phyloP scores from a whole-genome alignment of 2,329 filamentous ascomycete species.

The Epicoccum nigrum region DNA sequence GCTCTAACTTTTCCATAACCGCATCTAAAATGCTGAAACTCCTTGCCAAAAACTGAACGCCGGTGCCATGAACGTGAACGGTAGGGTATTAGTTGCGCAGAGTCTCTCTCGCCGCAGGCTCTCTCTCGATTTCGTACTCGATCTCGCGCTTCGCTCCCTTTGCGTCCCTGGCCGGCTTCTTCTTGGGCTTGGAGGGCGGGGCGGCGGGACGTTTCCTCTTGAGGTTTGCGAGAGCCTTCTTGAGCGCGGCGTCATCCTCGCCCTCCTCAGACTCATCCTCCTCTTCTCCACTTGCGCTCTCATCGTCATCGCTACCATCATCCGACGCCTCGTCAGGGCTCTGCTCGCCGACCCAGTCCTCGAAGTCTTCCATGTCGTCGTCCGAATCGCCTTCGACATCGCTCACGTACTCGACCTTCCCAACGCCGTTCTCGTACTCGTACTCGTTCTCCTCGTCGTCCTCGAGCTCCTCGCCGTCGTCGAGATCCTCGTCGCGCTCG shows the following conservation, averaged over 20 bases:
- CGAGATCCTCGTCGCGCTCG: conserved; percentile 81
- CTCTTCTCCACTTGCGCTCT: conserved; percentile 56
- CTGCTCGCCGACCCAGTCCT: conserved; percentile 88
- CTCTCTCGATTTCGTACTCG: conserved; percentile 76
- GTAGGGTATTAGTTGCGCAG: conserved; percentile 39
- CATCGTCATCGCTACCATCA: conserved; percentile 65
- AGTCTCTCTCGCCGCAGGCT: conserved; percentile 52
- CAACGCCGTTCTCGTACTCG: conserved; percentile 69
- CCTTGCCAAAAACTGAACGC: conserved; percentile 22
- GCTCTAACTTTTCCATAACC: conserved; percentile 17
- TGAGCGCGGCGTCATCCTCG: conserved; percentile 60
- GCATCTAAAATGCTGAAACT: conserved; percentile 18
- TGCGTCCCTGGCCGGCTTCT: conserved; percentile 56
- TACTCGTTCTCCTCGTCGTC: conserved; percentile 72
- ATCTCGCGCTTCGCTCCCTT: conserved; percentile 72
- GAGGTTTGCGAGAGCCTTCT: conserved; percentile 59
- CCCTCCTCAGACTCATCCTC: conserved; percentile 64
- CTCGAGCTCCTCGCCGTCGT: conserved; percentile 82
- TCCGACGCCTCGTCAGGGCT: conserved; percentile 61
- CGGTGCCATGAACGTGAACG: conserved; percentile 19
- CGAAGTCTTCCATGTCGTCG: conserved; percentile 73
- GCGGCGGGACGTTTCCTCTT: conserved; percentile 63
- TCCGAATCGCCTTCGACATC: conserved; percentile 79
- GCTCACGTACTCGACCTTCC: conserved; percentile 88
- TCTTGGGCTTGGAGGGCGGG: conserved; percentile 61